phyloP scores from a whole-genome alignment of 257 asterid species.

The Forsythia viridissima region DNA sequence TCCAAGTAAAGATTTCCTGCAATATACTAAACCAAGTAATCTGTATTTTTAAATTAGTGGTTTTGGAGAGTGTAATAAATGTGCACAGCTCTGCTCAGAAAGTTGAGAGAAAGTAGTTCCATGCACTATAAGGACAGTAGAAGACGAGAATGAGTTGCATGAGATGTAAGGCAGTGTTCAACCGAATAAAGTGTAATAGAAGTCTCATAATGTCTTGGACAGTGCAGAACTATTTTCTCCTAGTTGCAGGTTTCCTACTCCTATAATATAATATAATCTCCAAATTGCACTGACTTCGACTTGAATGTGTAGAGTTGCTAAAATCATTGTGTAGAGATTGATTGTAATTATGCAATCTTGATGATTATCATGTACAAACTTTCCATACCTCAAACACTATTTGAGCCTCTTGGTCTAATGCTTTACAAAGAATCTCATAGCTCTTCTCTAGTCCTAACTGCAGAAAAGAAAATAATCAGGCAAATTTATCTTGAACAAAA shows the following conservation, averaged over 20 bases:
- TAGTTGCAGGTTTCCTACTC: neutral
- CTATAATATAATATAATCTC: neutral
- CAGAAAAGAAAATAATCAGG: conserved; percentile 20
- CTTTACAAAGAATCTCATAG: conserved; percentile 80
- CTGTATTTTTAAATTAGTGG: neutral
- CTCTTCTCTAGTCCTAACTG: conserved; percentile 61
- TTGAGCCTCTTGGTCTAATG: conserved; percentile 62
- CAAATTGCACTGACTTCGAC: neutral
- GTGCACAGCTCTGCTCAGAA: neutral
- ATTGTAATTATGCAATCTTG: neutral
- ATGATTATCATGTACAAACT: neutral
- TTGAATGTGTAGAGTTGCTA: neutral
- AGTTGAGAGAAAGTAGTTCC: neutral
- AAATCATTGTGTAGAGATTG: neutral
- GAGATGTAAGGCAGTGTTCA: too few relatives aligned
- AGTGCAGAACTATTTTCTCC: neutral
- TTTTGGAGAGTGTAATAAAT: neutral
- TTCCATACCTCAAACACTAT: conserved; percentile 45
- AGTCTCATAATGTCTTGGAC: neutral
- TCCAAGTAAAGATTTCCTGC: neutral
- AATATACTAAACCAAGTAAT: neutral
- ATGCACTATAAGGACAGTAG: neutral
- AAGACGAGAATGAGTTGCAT: too few relatives aligned
- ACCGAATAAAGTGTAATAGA: too few relatives aligned
- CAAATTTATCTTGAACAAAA: neutral